Base-by-base conservation (phyloP, 225 moss, liverwort and hornwort genomes). In the Polytrichum commune region DNA sequence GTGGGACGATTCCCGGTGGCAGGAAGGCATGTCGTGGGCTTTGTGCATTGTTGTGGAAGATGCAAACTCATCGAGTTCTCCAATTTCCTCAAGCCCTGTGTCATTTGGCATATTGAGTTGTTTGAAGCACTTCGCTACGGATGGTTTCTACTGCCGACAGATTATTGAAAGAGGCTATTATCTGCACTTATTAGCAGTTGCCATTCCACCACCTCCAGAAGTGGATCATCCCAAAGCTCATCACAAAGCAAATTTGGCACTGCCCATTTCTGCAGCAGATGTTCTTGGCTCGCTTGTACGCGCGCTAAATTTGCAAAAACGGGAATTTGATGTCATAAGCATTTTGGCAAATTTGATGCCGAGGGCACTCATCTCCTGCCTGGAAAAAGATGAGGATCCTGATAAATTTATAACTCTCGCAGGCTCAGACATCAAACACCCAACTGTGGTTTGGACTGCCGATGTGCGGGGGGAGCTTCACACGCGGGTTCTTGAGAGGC, bases 21-120 rank as follows among this genome's bases (percentile, higher is more conserved):
- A 89, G 80, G 86, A 84, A 75, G 96, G 91, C 57, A 81, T 97
- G 67, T 89, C 86, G 73, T 94, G 96, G 96, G 94, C 94, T 76
- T 83, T 97, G 19, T 86, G 83, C 74, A 71, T 79, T 46, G 91
- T 92, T 57, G 86, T 92, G 32, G 85, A 73, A 8, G 97, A 97
- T 77, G 92, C 54, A 68, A 79, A 79, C 9, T 84, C 82, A 26
- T 72, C 58, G 6, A 22, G 78, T 62, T 91, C 93, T 29, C 89
- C 90, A 8, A 75, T 73, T 63, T 89, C 85, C 69, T 85, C 90
- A 23, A 88, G 92, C 66, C 88, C 89, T 6, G 82, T 88, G n/a
- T 88, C 92, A 27, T 92, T 85, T 55, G 78, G 89, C 64, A 94
- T 91, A 64, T 81, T 97, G 81, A 85, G 80, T 80, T 94, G 89